Base-by-base conservation (phyloP, 2,329 filamentous ascomycete species). In the Pyricularia sp. region DNA sequence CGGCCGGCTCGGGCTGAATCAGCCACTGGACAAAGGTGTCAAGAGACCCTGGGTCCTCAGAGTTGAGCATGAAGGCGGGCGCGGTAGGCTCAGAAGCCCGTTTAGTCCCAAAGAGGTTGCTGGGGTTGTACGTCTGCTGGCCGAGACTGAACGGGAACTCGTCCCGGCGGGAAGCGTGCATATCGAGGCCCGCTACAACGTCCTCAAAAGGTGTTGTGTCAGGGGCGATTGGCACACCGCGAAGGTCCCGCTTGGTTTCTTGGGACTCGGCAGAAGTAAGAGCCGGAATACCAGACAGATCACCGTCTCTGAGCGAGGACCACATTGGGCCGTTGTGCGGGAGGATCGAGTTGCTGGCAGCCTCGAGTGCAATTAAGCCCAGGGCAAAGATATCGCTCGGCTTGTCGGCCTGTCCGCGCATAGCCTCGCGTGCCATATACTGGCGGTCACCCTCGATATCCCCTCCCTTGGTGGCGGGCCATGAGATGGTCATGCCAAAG, bases 361-460 rank as follows among this genome's bases (percentile, higher is more conserved):
- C 95, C 81, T 99, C 95, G 66, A 97, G 88, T 77, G 97, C 92
- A 78, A 98, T 97, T 74, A 98, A 87, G 67, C 95, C 95, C 33
- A 99, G 87, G 12, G 95, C 92, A 78, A 97, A 99, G 67, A 99
- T 87, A 78, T 99, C 95, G 50, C 93, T 92, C 55, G 94, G 92
- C 78, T 94, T 95, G 80, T 97, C 93, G 73, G 91, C 95, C 71
- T 89, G 87, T 61, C 94, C 94, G 75, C 88, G 88, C 25, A 99
- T 87, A 71, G 97, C 93, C 79, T 99, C 95, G 0, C 94, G 94
- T 0, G 92, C 94, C 76, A 99, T 94, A 77, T 99, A 99, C 77
- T 97, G 92, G 66, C 95, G 92, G 77, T 99, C 95, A 36, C 95
- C 95, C 81, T 99, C 95, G 61, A 92, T 91, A 73, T 97, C 93